Base-by-base conservation (phyloP, 2,329 filamentous ascomycete genomes). In the Fusarium napiforme region DNA sequence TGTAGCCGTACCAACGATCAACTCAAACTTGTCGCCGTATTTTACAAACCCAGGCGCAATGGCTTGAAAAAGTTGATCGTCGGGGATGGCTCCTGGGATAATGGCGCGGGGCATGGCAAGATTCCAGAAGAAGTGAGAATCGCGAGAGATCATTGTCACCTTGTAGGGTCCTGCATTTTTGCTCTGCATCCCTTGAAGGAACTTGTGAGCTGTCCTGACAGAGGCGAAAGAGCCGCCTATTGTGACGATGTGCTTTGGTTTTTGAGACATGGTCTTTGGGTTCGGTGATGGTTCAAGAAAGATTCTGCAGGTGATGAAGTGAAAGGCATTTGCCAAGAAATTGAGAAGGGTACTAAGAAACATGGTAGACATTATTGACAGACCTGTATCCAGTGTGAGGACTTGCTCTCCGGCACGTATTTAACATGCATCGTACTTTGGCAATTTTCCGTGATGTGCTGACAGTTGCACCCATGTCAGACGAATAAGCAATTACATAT, bases 51-150 rank as follows among this genome's bases (percentile, higher is more conserved):
- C 59, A 10, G 59, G 30, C 0, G 50, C 59, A 16, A 45, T 61
- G 1, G 36, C 37, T 21, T 57, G 40, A 10, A 61, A 61, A 1
- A 61, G 30, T 0, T 45, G 5, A 4, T 61, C 50, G 3, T 61
- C 50, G 5, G 50, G 21, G 5, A 58, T 57, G 3, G 39, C 32
- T 39, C 49, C 50, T 10, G 59, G 59, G 50, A 61, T 58, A 6
- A 61, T 61, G 7, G 50, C 59, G 4, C 59, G 59, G 11, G 50
- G 49, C 23, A 15, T 16, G 3, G 49, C 50, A 11, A 61, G 10
- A 28, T 61, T 61, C 59, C 50, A 61, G 32, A 34, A 61, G 37
- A 61, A 58, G 59, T 61, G 39, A 7, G 39, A 37, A 11, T 61
- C 59, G 7, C 50, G 50, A 14, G 50, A 61, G 2, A 61, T 45